Conservation (phyloP, 2,329 filamentous ascomycete species). For the Ambrosiella xylebori region DNA sequence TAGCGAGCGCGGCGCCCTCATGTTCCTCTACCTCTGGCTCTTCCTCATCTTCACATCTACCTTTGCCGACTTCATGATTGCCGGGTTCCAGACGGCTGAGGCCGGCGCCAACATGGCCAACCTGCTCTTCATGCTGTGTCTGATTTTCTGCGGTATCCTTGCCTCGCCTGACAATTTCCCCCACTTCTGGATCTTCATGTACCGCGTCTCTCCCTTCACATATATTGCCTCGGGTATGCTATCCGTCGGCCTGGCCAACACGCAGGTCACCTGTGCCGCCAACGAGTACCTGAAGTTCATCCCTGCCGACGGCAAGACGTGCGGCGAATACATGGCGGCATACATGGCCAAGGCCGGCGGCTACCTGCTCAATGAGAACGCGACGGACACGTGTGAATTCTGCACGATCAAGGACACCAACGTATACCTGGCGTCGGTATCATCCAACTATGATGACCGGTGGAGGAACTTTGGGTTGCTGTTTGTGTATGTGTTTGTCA, state of each 20-base stretch:
- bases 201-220: slow-evolving; percentile 64
- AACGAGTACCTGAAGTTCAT: slow-evolving; percentile 56
- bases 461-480: slow-evolving; percentile 55
- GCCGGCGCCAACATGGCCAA: slow-evolving; percentile 61
- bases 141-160: slow-evolving; percentile 65
- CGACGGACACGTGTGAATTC: slow-evolving; percentile 36
- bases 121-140: slow-evolving; percentile 51
- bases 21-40: slow-evolving; percentile 58
- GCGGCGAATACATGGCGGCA: slow-evolving; percentile 36
- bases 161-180: slow-evolving; percentile 45
- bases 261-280: slow-evolving; percentile 43
- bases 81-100: slow-evolving; percentile 58
- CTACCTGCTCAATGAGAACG: slow-evolving; percentile 31
- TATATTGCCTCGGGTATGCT: slow-evolving; percentile 64
- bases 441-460: slow-evolving; percentile 36
- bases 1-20: slow-evolving; percentile 53
- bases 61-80: slow-evolving; percentile 63
- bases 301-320: slow-evolving; percentile 41
- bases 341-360: slow-evolving; percentile 36
- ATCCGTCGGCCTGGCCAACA: slow-evolving; percentile 50
- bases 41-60: slow-evolving; percentile 72
- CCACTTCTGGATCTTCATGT: slow-evolving; percentile 72
- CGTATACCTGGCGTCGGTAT: slow-evolving; percentile 29
- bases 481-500: slow-evolving; percentile 42
- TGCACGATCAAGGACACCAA: slow-evolving; percentile 37